Base-by-base conservation (phyloP, 768 basidiomycete species). In the Mycena vulgaris region DNA sequence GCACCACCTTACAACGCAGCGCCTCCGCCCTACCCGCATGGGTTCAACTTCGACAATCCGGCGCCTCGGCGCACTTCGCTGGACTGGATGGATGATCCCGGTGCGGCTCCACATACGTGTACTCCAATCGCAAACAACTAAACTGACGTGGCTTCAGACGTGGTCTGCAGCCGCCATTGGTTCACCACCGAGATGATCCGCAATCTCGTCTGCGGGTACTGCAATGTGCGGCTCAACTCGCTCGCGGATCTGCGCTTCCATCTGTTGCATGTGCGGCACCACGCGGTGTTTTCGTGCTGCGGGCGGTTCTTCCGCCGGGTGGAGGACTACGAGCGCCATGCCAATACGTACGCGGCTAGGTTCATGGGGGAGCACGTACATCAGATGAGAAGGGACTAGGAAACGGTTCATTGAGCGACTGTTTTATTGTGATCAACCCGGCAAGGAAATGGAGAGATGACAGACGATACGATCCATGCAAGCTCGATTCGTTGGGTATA, bases 131-230 rank as follows among this genome's bases (percentile, higher is more conserved):
- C 11, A 25, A 39, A 39, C 59, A 7, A 39, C 7, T 8, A 51
- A 45, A 16, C 52, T 25, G 25, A 0, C 23, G 42, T 30, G 25
- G 27, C 51, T 33, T 45, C 27, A 31, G 62, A 74, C 59, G 39
- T 63, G 37, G 31, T 76, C 21, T 73, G 72, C 51, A 63, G 63
- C 23, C 74, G 69, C 7, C 76, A 77, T 37, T 69, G 59, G 55
- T 78, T 77, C 61, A 79, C 77, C 9, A 70, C 74, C 2, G 63
- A 74, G 35, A 78, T 77, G 77, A 72, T 78, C 28, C 55, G 62
- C 28, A 69, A 58, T 11, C 77, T 77, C 28, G 70, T 67, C 1
- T 79, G 78, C 49, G 78, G 78, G n/a, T 79, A 79, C 52, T 79
- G 78, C 59, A 64, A 66, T 27, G 56, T 69, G 21, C 64, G 63